These are phyloP conservation scores for Suillus tomentosus DNA, from an alignment of 768 basidiomycete species.

Conservation along the genomic window DNA sequence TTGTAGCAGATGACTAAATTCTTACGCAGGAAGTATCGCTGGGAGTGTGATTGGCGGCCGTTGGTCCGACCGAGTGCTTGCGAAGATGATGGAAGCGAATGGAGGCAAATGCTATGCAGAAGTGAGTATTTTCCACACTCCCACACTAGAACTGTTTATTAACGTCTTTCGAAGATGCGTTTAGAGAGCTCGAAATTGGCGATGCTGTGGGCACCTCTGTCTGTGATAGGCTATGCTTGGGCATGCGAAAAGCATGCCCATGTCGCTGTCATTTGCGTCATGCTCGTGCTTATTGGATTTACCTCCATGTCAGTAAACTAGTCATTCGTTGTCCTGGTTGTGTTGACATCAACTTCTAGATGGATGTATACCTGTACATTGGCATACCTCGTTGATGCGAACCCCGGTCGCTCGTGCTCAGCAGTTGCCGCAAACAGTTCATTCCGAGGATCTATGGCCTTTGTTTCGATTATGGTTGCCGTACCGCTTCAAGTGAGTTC, in stretches of 20 bases:
- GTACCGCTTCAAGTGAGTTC: constrained; percentile 60
- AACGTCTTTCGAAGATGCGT: constrained; percentile 59
- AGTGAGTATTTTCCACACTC: constrained; percentile 37
- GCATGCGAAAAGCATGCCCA: constrained; percentile 61
- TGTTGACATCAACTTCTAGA: constrained; percentile 29
- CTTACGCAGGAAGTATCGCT: constrained; percentile 42
- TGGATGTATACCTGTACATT: constrained; percentile 69
- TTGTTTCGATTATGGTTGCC: constrained; percentile 69
- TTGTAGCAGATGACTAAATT: background rate
- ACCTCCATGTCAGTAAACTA: constrained; percentile 60
- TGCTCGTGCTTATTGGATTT: constrained; percentile 74
- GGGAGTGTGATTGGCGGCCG: constrained; percentile 61
- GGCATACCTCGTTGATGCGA: constrained; percentile 87
- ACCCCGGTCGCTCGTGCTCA: constrained; percentile 73
- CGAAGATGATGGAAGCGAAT: constrained; percentile 42
- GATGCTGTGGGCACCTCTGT: constrained; percentile 55
- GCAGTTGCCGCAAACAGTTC: constrained; percentile 77
- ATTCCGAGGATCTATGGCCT: constrained; percentile 70
- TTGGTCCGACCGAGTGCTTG: constrained; percentile 56
- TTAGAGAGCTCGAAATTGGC: constrained; percentile 61
- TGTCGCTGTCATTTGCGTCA: constrained; percentile 69
- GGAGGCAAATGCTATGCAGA: constrained; percentile 61
- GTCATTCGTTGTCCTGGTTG: background rate
- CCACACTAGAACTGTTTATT: background rate
- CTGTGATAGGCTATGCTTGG: constrained; percentile 76